Evolutionary conservation across 2,329 filamentous ascomycete species (phyloP), one percentile per base, ranked within the genome.

Genomic region (Tolypocladium paradoxum): DNA sequence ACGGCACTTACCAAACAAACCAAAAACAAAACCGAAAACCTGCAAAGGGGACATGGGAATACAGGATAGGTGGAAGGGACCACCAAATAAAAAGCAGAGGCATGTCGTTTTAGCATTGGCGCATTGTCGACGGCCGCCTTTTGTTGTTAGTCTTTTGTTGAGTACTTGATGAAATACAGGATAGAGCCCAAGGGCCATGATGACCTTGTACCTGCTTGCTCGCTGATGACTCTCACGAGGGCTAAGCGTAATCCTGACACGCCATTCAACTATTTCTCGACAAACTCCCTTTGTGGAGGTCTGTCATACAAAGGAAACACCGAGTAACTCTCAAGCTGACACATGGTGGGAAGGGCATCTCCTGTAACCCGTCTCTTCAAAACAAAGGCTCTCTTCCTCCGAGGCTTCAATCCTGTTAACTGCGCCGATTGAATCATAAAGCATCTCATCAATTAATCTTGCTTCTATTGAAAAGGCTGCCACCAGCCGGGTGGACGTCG

Each of bases 81-180:
- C 27, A 46, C 40, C 40, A 14, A 11, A 18, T 20, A n/a, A 47
- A 47, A 52, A 49, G 38, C 47, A 49, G 27, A 33, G 48, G 49
- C 54, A 55, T 55, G 50, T 33, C 46, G 29, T 53, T 47, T 55
- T 55, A 59, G 54, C 56, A 58, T 56, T 43, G 53, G 58, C 56
- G 54, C 52, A 58, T 56, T 57, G 48, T 52, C 47, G 51, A 53
- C 49, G 45, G 43, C 6, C 27, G 18, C 48, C 34, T 16, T 51
- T 49, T 50, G 54, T 51, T 45, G 49, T 54, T 45, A 43, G 45
- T 53, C 40, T 50, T 53, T 49, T 52, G 46, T 53, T 53, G 51
- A 57, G 55, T 56, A 56, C 40, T 52, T 59, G 50, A 58, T 54
- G 58, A 59, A 56, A 55, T 60, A 54, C 54, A 62, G 59, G 59